These are phyloP conservation scores for Dryas integrifolia DNA, from an alignment of 331 rosid genomes.

Conservation along the genomic window DNA sequence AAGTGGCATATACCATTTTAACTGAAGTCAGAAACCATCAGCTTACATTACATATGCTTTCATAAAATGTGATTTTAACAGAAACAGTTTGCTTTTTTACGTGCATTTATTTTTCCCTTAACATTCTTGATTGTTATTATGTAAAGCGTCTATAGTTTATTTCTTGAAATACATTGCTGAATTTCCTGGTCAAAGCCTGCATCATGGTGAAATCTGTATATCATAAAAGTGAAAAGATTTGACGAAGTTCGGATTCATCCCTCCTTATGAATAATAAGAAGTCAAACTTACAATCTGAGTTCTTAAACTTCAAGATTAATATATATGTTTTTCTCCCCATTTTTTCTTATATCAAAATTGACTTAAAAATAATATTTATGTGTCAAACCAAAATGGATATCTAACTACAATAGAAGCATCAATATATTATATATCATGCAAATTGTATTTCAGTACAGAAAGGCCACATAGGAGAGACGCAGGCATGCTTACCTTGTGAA, in stretches of 20 bases:
- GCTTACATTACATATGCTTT: not conserved
- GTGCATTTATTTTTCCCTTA: not conserved
- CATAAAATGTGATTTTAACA: not conserved
- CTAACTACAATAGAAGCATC: not conserved
- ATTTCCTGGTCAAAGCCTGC: no score
- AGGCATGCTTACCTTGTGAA: constrained; percentile 49
- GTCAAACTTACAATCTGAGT: not conserved
- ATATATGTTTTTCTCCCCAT: not conserved
- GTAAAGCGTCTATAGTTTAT: no score
- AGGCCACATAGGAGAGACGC: not conserved
- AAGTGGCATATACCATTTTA: not conserved
- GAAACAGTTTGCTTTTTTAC: not conserved
- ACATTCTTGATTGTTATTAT: no score
- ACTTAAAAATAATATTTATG: no score
- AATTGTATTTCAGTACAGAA: constrained; percentile 8
- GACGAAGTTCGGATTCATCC: not conserved
- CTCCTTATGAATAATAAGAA: not conserved
- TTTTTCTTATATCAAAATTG: no score
- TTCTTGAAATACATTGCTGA: no score
- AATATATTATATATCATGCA: not conserved
- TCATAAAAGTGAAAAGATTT: not conserved
- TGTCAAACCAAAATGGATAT: constrained; percentile 6
- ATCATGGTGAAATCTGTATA: no score
- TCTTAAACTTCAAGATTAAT: not conserved
- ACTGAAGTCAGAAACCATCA: not conserved